Percentiles rank a stretch among this genome's conserved stretches.
These are phyloP conservation scores for Aureobasidium vineae DNA, from an alignment of 2,329 filamentous ascomycete genomes.

Conservation along the genomic window DNA sequence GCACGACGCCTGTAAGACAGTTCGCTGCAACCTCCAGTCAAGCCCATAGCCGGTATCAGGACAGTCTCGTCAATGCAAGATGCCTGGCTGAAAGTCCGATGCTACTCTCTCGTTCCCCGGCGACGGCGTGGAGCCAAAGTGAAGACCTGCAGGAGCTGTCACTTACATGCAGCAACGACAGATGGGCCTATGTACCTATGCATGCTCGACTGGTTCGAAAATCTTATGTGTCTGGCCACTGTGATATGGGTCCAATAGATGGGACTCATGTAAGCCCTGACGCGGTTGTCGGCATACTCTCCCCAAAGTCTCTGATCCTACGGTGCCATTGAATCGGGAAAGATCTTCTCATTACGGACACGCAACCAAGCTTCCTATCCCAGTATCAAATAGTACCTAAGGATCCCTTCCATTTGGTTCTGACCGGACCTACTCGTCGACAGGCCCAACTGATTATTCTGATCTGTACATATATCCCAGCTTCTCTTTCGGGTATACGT, in stretches of 20 bases:
- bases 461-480: background rate
- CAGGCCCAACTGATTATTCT: background rate
- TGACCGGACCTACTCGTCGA: background rate
- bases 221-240: background rate
- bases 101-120: background rate
- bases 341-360: background rate
- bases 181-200: background rate
- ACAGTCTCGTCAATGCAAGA: background rate
- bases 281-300: background rate
- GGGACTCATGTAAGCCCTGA: background rate
- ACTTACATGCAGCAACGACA: background rate
- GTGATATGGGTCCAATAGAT: background rate
- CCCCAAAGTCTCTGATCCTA: background rate
- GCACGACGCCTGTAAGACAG: conserved; percentile 14
- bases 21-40: background rate
- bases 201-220: conserved; percentile 10
- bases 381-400: background rate
- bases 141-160: background rate
- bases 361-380: background rate
- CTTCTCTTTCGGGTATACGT: background rate
- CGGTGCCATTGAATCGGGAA: background rate
- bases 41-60: background rate
- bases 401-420: background rate
- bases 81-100: background rate
- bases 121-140: background rate